Conservation (phyloP, 2,329 filamentous ascomycete species). For the Aspergillaceae sp. region DNA sequence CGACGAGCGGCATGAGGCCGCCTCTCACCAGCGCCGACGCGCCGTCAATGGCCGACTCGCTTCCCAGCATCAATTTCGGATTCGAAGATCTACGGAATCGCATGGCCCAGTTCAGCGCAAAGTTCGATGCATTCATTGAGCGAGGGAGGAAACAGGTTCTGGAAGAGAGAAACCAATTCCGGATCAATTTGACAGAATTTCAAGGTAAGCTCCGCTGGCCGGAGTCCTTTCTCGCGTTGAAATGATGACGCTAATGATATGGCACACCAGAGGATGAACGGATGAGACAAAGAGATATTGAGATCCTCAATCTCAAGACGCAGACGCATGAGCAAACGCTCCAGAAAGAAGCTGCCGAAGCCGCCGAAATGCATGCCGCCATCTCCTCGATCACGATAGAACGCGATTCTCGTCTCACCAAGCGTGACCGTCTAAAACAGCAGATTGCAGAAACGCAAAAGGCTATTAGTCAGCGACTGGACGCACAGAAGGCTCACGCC, state of each 20-base stretch:
- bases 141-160: conserved; percentile 79
- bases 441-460: conserved; percentile 46
- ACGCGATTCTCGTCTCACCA: conserved; percentile 46
- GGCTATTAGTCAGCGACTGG: conserved; percentile 37
- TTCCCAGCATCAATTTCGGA: conserved; percentile 88
- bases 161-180: conserved; percentile 90
- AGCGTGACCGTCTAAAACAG: conserved; percentile 47
- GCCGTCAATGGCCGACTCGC: conserved; percentile 54
- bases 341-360: conserved; percentile 53
- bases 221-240: background rate
- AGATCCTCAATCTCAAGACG: conserved; percentile 57
- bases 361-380: conserved; percentile 52
- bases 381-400: conserved; percentile 50
- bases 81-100: conserved; percentile 92
- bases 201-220: conserved; percentile 53
- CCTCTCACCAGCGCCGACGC: conserved; percentile 44
- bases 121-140: conserved; percentile 91
- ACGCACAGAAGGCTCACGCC: conserved; percentile 45
- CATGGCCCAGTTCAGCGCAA: conserved; percentile 84
- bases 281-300: conserved; percentile 79
- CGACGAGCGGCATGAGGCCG: conserved; percentile 45
- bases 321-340: conserved; percentile 48
- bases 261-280: conserved; percentile 68
- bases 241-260: conserved; percentile 2
- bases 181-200: conserved; percentile 78